Base-by-base conservation (phyloP, 768 basidiomycete genomes). In the Tricholoma terreum region DNA sequence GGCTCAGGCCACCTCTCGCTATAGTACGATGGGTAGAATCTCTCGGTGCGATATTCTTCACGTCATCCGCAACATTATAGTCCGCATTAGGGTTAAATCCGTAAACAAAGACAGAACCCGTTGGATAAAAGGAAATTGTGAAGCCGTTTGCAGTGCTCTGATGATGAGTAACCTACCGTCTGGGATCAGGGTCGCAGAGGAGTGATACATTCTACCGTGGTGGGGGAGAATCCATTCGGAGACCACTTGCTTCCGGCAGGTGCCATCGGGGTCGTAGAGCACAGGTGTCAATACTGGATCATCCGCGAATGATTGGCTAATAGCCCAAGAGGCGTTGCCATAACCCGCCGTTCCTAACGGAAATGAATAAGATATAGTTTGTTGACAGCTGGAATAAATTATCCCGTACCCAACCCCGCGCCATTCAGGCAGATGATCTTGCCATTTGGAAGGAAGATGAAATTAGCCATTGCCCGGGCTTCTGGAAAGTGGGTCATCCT, bases 11-110 rank as follows among this genome's bases (percentile, higher is more conserved):
- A 74, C 46, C 81, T 74, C 65, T 80, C 64, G 65, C 82, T 84
- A 71, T 81, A 89, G 68, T 89, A 90, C 4, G 78, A 73, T 14
- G 90, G 90, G 65, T 89, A 91, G 75, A 92, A 91, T 54, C 77
- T 69, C 70, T 93, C 91, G 14, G 87, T 85, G 14, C 87, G 84
- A 65, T 92, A 92, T 68, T 91, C 87, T 74, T 77, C 59, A 82
- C 67, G 33, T 71, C 69, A 15, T 70, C 65, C 6, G 77, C 79
- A 38, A 80, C 73, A 54, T 74, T 79, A 68, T 80, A 82, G 67
- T 92, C 89, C 6, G 83, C 75, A 68, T 92, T 90, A 0, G 92
- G 91, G 69, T 93, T 93, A 9, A 87, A 89, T 19, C 92, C 92
- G 30, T 87, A 81, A 34, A 93, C 80, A 34, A 90, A 71, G 17